Percentiles rank a stretch among this genome's conserved stretches.
phyloP scores from a whole-genome alignment of 768 basidiomycete genomes.

The Mycena belliarum region DNA sequence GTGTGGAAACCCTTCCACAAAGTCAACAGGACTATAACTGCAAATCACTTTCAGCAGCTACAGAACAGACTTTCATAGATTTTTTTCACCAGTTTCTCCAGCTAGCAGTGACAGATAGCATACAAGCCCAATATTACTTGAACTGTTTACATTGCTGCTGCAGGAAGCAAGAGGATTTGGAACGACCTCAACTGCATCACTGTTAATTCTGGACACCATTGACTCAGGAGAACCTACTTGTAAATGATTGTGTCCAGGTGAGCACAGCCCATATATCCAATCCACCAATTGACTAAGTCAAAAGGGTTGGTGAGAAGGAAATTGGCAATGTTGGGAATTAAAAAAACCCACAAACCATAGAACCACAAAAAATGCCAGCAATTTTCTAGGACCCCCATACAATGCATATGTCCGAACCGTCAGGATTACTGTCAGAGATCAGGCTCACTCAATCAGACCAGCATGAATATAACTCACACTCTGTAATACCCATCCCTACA shows the following conservation, averaged over 20 bases:
- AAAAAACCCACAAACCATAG: neutral
- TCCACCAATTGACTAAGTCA: neutral
- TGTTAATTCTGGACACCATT: too few species aligned
- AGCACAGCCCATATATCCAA: neutral
- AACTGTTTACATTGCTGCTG: neutral
- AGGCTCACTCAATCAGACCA: too few species aligned
- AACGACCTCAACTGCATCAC: neutral
- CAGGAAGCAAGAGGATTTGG: neutral
- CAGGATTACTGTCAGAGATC: neutral
- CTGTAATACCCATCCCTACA: neutral
- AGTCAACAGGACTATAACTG: constrained; percentile 9
- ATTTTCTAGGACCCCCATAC: constrained; percentile 4
- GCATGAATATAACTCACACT: constrained; percentile 1
- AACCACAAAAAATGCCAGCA: neutral
- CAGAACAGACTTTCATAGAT: too few species aligned
- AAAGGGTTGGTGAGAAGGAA: neutral
- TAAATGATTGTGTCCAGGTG: neutral
- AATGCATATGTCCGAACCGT: constrained; percentile 13
- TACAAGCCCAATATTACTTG: neutral
- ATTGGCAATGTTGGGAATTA: neutral
- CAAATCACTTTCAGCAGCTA: neutral
- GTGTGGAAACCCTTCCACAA: constrained; percentile 2
- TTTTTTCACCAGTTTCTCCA: constrained; percentile 6
- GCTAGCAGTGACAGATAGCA: neutral
- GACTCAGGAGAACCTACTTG: neutral